A percentile compares a stretch with the other conserved stretches of the same genome.
phyloP scores from a whole-genome alignment of 73 alveolate species.

The Effrenium voratum region DNA sequence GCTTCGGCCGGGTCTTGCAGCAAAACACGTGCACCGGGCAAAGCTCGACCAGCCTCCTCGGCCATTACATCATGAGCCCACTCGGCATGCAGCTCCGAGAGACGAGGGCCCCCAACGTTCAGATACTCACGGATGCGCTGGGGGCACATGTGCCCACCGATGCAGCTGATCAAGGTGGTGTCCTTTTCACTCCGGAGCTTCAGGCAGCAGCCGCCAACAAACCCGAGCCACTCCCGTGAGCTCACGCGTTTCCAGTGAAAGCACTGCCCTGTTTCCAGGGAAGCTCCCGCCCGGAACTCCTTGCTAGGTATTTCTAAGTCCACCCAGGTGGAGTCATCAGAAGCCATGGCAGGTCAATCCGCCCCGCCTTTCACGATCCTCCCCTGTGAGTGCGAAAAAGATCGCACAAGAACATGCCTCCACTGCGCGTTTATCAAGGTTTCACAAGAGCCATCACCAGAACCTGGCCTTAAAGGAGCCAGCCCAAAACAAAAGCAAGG shows the following conservation, averaged over 20 bases:
- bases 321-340: slow-evolving; percentile 30
- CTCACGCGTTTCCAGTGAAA: slow-evolving; percentile 61
- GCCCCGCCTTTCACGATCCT: no score
- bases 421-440: no score
- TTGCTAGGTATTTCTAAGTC: slow-evolving; percentile 33
- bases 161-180: neutral
- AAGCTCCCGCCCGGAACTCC: slow-evolving; percentile 46
- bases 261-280: slow-evolving; percentile 86
- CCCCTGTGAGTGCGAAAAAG: no score
- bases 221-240: slow-evolving; percentile 59
- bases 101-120: neutral
- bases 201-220: neutral
- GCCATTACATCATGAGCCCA: slow-evolving; percentile 63
- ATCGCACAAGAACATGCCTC: no score
- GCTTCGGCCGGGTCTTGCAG: slow-evolving; percentile 96
- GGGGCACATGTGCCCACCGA: neutral
- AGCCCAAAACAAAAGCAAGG: no score
- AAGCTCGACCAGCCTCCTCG: neutral
- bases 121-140: neutral
- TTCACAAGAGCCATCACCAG: no score
- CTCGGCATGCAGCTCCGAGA: neutral
- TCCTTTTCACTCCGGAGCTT: slow-evolving; percentile 11
- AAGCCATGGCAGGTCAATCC: no score
- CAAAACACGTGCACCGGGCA: slow-evolving; percentile 77
- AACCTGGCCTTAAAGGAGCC: no score